Conservation (phyloP, 1,139 yeast species). For the Geotrichum reessii region DNA sequence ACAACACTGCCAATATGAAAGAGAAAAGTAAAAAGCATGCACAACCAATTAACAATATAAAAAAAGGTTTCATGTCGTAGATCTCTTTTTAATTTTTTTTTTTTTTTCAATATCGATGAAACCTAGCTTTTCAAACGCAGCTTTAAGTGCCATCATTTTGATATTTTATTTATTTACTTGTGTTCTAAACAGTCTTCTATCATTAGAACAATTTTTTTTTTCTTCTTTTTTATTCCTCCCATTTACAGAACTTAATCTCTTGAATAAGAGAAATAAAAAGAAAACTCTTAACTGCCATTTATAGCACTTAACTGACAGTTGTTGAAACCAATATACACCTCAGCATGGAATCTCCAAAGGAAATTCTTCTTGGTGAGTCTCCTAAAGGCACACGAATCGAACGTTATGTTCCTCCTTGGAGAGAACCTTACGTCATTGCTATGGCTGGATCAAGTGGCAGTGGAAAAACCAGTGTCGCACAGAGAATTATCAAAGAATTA, state of each 20-base stretch:
- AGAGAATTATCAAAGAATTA: constrained; percentile 68
- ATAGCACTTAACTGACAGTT: neutral
- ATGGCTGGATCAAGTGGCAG: constrained; percentile 94
- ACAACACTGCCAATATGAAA: no score
- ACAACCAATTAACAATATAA: no score
- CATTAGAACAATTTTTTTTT: neutral
- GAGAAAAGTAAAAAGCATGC: no score
- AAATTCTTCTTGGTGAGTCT: neutral
- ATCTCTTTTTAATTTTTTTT: neutral
- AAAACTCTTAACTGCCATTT: neutral
- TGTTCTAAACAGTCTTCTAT: neutral
- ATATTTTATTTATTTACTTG: no score
- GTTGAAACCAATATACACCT: neutral
- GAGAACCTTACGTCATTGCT: constrained; percentile 90
- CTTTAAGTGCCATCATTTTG: no score
- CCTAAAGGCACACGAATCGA: neutral
- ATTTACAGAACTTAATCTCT: neutral
- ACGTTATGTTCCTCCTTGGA: constrained; percentile 74
- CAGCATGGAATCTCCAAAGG: neutral
- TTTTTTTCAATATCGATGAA: neutral
- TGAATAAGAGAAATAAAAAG: neutral
- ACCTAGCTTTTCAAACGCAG: neutral
- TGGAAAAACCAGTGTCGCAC: constrained; percentile 91
- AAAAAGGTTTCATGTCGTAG: no score
- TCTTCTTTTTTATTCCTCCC: neutral